Evolutionary conservation across 208 protist genomes (phyloP).

Genomic region (Crithidia thermophila): DNA sequence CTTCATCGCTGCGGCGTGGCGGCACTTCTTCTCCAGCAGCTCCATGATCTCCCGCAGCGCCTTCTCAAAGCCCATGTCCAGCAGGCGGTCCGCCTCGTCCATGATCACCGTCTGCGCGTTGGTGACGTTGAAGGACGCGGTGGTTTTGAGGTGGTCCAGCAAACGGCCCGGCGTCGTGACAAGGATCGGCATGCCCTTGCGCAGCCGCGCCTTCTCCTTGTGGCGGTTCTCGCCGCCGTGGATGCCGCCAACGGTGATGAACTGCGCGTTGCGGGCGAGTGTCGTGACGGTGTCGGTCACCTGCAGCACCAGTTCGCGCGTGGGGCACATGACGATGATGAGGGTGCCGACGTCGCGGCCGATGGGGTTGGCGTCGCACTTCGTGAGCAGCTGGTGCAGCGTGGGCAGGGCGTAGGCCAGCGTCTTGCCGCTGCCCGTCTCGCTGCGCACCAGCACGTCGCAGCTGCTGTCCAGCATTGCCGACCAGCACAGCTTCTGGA

Average conservation of each 20-base stretch:
- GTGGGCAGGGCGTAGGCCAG: conserved; percentile 94
- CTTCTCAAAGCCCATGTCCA: conserved; percentile 99
- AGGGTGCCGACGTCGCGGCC: conserved; percentile 72
- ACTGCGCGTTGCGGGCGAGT: conserved; percentile 80
- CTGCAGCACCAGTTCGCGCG: conserved; percentile 87
- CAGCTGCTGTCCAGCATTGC: conserved; percentile 75
- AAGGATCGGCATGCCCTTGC: conserved; percentile 84
- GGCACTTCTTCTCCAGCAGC: conserved; percentile 63
- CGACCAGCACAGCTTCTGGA: conserved; percentile 95
- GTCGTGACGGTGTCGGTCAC: conserved; percentile 68
- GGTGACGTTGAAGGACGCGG: conserved; percentile 64
- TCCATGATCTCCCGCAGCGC: conserved; percentile 98
- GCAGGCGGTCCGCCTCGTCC: conserved; percentile 99
- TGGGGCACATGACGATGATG: conserved; percentile 87
- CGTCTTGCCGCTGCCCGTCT: conserved; percentile 94
- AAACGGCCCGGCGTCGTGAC: conserved; percentile 87
- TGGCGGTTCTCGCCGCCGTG: conserved; percentile 83
- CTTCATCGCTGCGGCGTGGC: conserved; percentile 94
- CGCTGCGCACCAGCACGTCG: conserved; percentile 89
- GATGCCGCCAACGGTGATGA: conserved; percentile 84
- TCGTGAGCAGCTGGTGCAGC: conserved; percentile 87
- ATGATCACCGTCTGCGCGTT: conserved; percentile 91
- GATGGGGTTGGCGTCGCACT: conserved; percentile 81
- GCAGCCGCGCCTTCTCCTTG: conserved; percentile 88
- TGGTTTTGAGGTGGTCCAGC: conserved; percentile 89